Evolutionary conservation across 306 rosid species (phyloP).

Genomic region (Bauhinia variegata): DNA sequence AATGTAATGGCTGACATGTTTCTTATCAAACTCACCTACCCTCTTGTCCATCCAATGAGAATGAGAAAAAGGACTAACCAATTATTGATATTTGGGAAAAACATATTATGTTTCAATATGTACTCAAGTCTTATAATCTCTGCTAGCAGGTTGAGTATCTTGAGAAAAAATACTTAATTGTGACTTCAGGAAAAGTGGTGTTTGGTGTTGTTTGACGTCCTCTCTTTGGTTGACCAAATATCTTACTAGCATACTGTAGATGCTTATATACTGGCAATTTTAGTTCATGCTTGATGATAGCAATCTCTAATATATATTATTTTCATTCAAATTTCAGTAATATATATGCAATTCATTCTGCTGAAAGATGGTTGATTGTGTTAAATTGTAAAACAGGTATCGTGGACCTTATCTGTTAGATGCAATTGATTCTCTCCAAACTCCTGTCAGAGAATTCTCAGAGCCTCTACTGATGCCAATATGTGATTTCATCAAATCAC

Average conservation of each 20-base stretch:
- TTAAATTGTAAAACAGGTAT: slow-evolving; percentile 75
- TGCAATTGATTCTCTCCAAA: slow-evolving; percentile 82
- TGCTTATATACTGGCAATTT: not conserved
- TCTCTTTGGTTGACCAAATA: not conserved
- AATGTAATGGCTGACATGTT: not conserved
- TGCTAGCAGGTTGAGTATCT: not conserved
- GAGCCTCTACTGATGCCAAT: slow-evolving; percentile 92
- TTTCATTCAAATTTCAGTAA: not conserved
- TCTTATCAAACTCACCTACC: not conserved
- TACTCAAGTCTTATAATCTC: not conserved
- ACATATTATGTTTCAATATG: not conserved
- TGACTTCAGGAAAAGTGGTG: not conserved
- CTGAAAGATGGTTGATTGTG: no score
- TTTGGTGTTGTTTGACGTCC: no score
- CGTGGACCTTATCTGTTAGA: slow-evolving; percentile 80
- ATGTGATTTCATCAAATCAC: slow-evolving; percentile 78
- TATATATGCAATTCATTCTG: slow-evolving; percentile 18
- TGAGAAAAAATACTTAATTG: not conserved
- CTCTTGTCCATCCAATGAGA: not conserved
- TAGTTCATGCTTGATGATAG: slow-evolving; percentile 4
- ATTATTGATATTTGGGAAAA: not conserved
- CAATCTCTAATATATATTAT: not conserved
- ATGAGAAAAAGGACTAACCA: no score
- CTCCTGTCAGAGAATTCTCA: slow-evolving; percentile 84
- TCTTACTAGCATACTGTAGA: not conserved